These are phyloP conservation scores for Citeromyces hawaiiensis DNA, from an alignment of 1,139 yeast species.

Conservation along the genomic window DNA sequence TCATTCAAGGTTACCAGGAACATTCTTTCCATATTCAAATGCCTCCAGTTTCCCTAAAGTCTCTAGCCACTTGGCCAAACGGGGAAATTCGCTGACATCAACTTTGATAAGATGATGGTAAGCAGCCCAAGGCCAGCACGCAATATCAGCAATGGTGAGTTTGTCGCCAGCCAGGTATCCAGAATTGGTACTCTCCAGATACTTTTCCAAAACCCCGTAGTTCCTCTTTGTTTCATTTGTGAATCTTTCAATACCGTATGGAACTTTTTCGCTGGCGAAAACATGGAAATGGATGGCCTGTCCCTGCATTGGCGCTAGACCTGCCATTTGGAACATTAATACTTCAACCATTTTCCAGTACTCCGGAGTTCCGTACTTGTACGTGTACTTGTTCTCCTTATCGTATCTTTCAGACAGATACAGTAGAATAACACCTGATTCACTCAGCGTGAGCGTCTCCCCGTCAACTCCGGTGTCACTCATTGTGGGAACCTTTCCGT, in stretches of 20 bases:
- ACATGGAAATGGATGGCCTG: constrained; percentile 34
- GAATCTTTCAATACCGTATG: constrained; percentile 39
- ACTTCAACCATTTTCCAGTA: constrained; percentile 40
- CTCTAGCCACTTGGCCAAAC: constrained; percentile 29
- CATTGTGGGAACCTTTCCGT: constrained; percentile 49
- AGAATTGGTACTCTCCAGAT: constrained; percentile 27
- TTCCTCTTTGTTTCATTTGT: constrained; percentile 35
- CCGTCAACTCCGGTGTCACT: constrained; percentile 31
- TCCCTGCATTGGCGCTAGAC: constrained; percentile 50
- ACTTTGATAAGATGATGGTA: constrained; percentile 15
- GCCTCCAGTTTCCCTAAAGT: constrained; percentile 23
- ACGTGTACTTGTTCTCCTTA: constrained; percentile 33
- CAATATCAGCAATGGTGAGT: constrained; percentile 39
- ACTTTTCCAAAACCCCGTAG: constrained; percentile 36
- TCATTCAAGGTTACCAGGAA: no score
- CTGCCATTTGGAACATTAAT: constrained; percentile 42
- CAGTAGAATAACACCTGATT: constrained; percentile 45
- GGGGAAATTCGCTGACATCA: constrained; percentile 29
- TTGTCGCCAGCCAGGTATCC: constrained; percentile 46
- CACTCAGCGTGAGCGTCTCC: constrained; percentile 25
- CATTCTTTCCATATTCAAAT: constrained; percentile 18
- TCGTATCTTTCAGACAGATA: constrained; percentile 48
- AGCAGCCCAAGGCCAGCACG: constrained; percentile 26
- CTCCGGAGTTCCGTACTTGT: constrained; percentile 25
- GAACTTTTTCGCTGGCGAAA: constrained; percentile 31